Evolutionary conservation across 2,329 filamentous ascomycete species (phyloP), one percentile per base, ranked within the genome.

Genomic region (Daldinia eschscholtzii): DNA sequence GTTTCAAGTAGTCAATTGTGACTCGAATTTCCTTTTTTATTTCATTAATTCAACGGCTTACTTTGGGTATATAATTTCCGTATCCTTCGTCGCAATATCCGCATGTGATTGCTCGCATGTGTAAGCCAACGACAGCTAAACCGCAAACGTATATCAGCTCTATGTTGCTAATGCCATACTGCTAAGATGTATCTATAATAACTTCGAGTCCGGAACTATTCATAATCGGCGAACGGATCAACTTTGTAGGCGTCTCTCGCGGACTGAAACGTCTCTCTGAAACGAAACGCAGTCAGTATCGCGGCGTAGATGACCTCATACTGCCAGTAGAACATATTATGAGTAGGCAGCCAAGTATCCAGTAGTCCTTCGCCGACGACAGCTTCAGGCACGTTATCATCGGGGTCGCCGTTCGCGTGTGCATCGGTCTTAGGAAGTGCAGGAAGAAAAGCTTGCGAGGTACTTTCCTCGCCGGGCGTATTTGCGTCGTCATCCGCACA

Each of bases 241-340:
- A 46, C 62, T 39, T 61, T 65, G 53, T 71, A 71, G 0, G 55
- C 55, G 1, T 33, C 18, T 4, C 72, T 18, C 0, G 72, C 72
- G 0, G 39, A 41, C 18, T 48, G 42, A 28, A 72, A 73, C 0
- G 55, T 6, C n/a, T 13, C 15, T 61, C 55, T 61, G 30, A 57
- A 50, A 1, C n/a, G 15, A 7, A 44, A 23, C 20, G 57, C 58
- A 10, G 60, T 30, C 7, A 67, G 18, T 33, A 18, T 41, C 4
- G 58, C 42, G 3, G 58, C 57, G 64, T 59, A 72, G 1, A 72
- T 7, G 7, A 64, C 15, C 33, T 72, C 70, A 15, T 50, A 67
- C 46, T 73, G 68, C 70, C 70, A 73, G 52, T 42, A 68, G 64
- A 46, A 65, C 62, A 61, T 62, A 1, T 46, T 26, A 3, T 57